Percentiles rank a stretch among this genome's conserved stretches.
phyloP scores from a whole-genome alignment of 1,284 basidiomycete species.

The Pyrrhoderma noxium region DNA sequence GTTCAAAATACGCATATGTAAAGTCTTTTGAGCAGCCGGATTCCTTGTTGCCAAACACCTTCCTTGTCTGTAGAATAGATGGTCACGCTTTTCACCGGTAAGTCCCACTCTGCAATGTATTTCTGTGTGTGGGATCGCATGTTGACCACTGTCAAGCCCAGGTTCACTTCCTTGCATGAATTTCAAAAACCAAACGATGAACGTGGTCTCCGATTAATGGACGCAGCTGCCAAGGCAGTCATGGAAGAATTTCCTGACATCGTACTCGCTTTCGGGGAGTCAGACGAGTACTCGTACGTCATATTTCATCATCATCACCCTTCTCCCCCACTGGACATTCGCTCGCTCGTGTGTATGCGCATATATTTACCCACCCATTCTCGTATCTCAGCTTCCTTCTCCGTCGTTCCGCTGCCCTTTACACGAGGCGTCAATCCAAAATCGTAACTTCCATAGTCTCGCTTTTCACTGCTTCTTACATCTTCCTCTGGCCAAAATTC shows the following conservation, averaged over 20 bases:
- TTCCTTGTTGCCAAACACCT: constrained; percentile 76
- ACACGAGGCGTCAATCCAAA: constrained; percentile 84
- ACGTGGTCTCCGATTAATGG: constrained; percentile 86
- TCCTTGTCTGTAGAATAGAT: constrained; percentile 84
- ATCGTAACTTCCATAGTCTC: constrained; percentile 87
- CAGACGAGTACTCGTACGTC: constrained; percentile 91
- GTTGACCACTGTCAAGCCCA: constrained; percentile 27
- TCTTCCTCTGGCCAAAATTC: constrained; percentile 78
- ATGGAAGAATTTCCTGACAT: constrained; percentile 82
- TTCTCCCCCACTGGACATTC: too few relatives aligned
- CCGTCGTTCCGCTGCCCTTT: constrained; percentile 65
- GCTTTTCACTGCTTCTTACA: constrained; percentile 88
- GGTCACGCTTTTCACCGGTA: constrained; percentile 94
- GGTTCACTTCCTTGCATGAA: constrained; percentile 77
- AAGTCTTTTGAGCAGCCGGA: constrained; percentile 88
- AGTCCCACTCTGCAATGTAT: constrained; percentile 20
- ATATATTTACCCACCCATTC: not conserved
- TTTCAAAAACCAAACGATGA: constrained; percentile 93
- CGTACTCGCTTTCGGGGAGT: constrained; percentile 88
- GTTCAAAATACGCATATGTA: constrained; percentile 88
- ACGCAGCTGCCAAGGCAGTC: constrained; percentile 76
- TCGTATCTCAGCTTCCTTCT: constrained; percentile 74
- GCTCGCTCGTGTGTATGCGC: not conserved
- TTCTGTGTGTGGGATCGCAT: not conserved
- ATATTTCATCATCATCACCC: too few relatives aligned